Base-by-base conservation (phyloP, 1,284 basidiomycete genomes). In the Melanopsichium pennsylvanicum region DNA sequence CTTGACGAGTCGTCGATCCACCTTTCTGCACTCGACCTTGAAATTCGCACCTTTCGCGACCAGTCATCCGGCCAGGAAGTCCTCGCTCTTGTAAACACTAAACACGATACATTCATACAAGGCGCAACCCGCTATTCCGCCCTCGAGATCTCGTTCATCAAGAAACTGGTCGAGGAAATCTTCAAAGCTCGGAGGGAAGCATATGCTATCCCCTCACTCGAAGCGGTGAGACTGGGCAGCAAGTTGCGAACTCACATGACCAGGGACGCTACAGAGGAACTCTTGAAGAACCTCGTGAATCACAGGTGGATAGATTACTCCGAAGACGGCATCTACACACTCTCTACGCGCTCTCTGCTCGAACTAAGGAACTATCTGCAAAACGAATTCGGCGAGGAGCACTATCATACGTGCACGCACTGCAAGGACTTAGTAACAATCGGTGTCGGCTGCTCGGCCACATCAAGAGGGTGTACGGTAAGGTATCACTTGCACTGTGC, bases 281-380 rank as follows among this genome's bases (percentile, higher is more conserved):
- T 91, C 10, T 81, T 94, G 16, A 83, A 84, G 23, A 92, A 89
- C 68, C 90, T 94, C 74, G 89, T 93, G 2, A 87, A 89, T 19
- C 88, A 87, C 69, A 89, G 89, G 21, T 91, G 91, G 91, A 81
- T 92, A 2, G 64, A 86, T 31, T 89, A 88, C 81, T 90, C 89
- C 86, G 86, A 26, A 55, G 37, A 66, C 15, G 90, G 90, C 19
- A 86, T 89, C 13, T 92, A 91, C 74, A 88, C 89, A 2, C 86
- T 94, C 1, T 88, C 90, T 0, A 84, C 87, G 1, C 88, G 92
- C 3, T 85, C 90, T 0, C 75, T 91, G 11, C 81, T 91, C 18
- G 92, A 94, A 75, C 86, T 94, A 9, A 82, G 84, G 15, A 84
- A 85, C 1, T 94, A 93, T 76, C 84, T 94, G 47, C 88, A 87